Conservation (phyloP, 2,329 filamentous ascomycete genomes). For the Exophiala bonariae region DNA sequence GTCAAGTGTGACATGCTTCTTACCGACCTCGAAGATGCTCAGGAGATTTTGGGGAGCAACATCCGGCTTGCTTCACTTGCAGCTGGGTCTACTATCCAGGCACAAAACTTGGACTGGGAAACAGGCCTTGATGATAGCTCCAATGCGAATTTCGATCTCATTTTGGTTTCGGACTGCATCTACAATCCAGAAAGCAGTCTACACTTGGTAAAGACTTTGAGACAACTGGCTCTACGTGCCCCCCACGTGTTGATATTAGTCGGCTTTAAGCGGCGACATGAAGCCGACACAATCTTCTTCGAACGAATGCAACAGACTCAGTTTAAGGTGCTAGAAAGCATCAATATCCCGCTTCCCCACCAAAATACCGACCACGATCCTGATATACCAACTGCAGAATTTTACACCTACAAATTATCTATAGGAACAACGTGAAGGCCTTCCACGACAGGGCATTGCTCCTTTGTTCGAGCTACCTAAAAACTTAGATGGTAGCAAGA, state of each 20-base stretch:
- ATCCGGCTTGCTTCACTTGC: slow-evolving; percentile 45
- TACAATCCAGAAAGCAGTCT: slow-evolving; percentile 70
- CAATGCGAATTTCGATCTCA: slow-evolving; percentile 52
- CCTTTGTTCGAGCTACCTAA: background rate
- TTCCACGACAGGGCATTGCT: background rate
- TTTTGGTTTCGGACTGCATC: slow-evolving; percentile 70
- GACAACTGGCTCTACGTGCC: slow-evolving; percentile 47
- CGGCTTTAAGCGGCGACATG: slow-evolving; percentile 67
- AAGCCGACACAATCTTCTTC: slow-evolving; percentile 67
- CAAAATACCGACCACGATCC: slow-evolving; percentile 33
- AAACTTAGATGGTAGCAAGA: background rate
- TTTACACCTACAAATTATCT: slow-evolving; percentile 27
- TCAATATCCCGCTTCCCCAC: slow-evolving; percentile 37
- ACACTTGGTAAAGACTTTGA: slow-evolving; percentile 60
- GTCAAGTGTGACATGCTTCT: slow-evolving; percentile 56
- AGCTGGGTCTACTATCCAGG: slow-evolving; percentile 44
- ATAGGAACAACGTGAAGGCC: background rate
- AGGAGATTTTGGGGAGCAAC: slow-evolving; percentile 61
- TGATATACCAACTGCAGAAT: slow-evolving; percentile 38
- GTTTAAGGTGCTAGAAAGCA: slow-evolving; percentile 35
- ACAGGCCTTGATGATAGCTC: slow-evolving; percentile 43
- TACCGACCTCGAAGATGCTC: slow-evolving; percentile 66
- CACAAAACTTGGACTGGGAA: slow-evolving; percentile 63
- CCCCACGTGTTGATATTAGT: slow-evolving; percentile 56
- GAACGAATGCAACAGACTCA: slow-evolving; percentile 52